These are phyloP conservation scores for Euphorbia celastroides DNA, from an alignment of 441 rosid genomes.

Conservation along the genomic window DNA sequence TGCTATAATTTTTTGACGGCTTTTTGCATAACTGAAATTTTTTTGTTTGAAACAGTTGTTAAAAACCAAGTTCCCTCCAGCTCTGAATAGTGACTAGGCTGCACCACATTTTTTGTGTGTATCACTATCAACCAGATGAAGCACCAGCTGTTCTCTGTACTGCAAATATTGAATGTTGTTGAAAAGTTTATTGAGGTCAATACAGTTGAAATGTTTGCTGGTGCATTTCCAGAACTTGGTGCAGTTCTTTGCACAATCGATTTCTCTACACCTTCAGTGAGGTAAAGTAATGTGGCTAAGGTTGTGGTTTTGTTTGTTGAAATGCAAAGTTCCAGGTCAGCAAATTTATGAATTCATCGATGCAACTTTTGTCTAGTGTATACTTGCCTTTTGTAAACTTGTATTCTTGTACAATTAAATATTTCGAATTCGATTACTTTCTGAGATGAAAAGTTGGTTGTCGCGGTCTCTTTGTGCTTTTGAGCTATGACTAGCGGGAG, in stretches of 20 bases:
- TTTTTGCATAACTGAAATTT: slow-evolving; percentile 12
- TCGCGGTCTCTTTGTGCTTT: background rate
- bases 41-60: slow-evolving; percentile 46
- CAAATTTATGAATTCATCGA: background rate
- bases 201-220: slow-evolving; percentile 27
- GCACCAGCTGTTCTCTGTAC: slow-evolving; percentile 16
- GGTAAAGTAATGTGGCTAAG: slow-evolving; percentile 34
- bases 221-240: slow-evolving; percentile 31
- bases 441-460: background rate
- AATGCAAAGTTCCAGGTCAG: slow-evolving; percentile 8
- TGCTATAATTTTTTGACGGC: slow-evolving; percentile 11
- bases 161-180: slow-evolving; percentile 24
- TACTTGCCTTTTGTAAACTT: background rate
- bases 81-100: slow-evolving; percentile 46
- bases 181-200: slow-evolving; percentile 25
- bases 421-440: background rate
- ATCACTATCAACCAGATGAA: slow-evolving; percentile 9
- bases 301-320: slow-evolving; percentile 2
- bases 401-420: slow-evolving; percentile 2
- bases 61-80: slow-evolving; percentile 38
- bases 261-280: slow-evolving; percentile 32
- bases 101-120: slow-evolving; percentile 12
- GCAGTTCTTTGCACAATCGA: slow-evolving; percentile 30
- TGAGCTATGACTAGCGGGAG: background rate
- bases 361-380: background rate